These are phyloP conservation scores for Stephania cephalantha DNA, from an alignment of 164 flowering plant species.

Conservation along the genomic window DNA sequence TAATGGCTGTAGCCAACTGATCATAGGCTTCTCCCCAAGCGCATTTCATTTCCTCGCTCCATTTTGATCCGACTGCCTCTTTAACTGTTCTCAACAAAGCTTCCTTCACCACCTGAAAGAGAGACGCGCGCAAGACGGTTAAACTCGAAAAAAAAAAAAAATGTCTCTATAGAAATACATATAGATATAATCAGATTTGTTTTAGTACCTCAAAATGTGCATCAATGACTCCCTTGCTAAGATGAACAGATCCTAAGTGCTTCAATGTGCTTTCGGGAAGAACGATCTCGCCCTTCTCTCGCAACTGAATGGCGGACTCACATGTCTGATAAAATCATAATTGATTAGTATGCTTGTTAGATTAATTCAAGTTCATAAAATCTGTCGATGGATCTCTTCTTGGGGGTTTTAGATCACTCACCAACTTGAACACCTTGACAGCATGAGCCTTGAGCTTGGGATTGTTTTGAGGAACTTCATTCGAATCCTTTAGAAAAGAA, in stretches of 20 bases:
- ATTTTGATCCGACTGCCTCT: slow-evolving; percentile 42
- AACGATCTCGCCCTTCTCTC: slow-evolving; percentile 55
- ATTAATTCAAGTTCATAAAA: neutral
- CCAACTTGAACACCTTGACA: slow-evolving; percentile 68
- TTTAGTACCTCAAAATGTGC: slow-evolving; percentile 57
- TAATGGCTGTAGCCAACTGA: slow-evolving; percentile 48
- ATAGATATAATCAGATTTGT: neutral
- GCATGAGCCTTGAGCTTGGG: slow-evolving; percentile 72
- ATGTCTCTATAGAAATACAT: neutral
- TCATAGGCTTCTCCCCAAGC: slow-evolving; percentile 58
- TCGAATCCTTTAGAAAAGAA: slow-evolving; percentile 55
- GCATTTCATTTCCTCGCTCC: slow-evolving; percentile 40
- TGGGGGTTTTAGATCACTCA: slow-evolving; percentile 14
- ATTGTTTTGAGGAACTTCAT: slow-evolving; percentile 53
- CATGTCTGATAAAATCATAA: slow-evolving; percentile 40
- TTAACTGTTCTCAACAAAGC: slow-evolving; percentile 54
- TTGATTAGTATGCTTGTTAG: neutral
- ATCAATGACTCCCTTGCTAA: slow-evolving; percentile 50
- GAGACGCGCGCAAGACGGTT: neutral
- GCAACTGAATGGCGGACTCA: slow-evolving; percentile 59
- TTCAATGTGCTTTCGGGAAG: slow-evolving; percentile 42
- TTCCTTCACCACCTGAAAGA: slow-evolving; percentile 51
- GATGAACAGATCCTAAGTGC: slow-evolving; percentile 59
- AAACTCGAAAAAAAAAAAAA: neutral
- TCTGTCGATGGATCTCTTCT: neutral